Percentiles rank a stretch among this genome's conserved stretches.
phyloP scores from a whole-genome alignment of 345 rosid species.

The Gossypium turneri region DNA sequence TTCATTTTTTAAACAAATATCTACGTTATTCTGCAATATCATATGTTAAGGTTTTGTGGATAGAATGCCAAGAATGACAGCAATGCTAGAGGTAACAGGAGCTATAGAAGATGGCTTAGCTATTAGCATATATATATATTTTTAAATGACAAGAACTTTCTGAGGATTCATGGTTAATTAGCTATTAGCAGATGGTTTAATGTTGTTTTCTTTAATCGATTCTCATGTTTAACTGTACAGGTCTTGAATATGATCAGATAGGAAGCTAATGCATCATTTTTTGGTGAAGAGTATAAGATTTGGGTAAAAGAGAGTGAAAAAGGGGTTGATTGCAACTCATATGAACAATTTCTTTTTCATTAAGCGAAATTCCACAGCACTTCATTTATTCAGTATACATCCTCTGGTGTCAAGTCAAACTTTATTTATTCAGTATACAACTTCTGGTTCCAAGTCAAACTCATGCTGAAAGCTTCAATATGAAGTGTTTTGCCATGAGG shows the following conservation, averaged over 20 bases:
- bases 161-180: background rate
- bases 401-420: background rate
- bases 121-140: background rate
- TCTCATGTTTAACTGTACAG: too few relatives aligned
- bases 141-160: background rate
- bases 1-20: slow-evolving; percentile 10
- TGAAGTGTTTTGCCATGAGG: background rate
- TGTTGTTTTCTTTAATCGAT: too few relatives aligned
- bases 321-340: background rate
- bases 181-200: too few relatives aligned
- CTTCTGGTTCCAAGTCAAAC: background rate
- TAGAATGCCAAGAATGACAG: background rate
- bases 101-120: background rate
- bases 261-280: too few relatives aligned
- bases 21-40: background rate
- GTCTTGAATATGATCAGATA: too few relatives aligned
- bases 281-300: background rate
- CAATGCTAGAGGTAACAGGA: background rate
- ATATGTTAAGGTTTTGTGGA: background rate
- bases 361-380: background rate
- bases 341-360: background rate
- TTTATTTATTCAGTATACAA: background rate
- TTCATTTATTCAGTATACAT: background rate
- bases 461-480: background rate
- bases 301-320: background rate